Conservation (phyloP, 2,329 filamentous ascomycete species). For the Aspergillus sp. region DNA sequence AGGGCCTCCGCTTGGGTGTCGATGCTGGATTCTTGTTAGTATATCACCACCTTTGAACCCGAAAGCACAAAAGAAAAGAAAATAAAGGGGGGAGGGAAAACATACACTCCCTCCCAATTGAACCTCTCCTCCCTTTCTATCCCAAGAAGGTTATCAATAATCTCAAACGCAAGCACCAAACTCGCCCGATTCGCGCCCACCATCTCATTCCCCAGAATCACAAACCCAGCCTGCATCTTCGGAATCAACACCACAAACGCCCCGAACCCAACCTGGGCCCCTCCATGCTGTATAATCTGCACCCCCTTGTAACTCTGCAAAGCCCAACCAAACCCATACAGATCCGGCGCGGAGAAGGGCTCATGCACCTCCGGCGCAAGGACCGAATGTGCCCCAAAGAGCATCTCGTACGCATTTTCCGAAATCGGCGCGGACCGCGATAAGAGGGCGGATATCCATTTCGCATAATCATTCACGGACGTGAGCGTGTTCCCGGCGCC, state of each 20-base stretch:
- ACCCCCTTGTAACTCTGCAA: slow-evolving; percentile 16
- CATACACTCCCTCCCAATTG: slow-evolving; percentile 6
- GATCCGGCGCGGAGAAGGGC: neutral
- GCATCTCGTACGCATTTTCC: neutral
- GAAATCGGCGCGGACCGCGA: slow-evolving; percentile 40
- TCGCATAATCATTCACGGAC: slow-evolving; percentile 47
- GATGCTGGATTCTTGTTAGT: neutral
- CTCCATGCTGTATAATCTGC: slow-evolving; percentile 18
- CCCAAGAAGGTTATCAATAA: slow-evolving; percentile 17
- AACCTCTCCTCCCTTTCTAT: slow-evolving; percentile 14
- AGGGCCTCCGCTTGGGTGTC: neutral
- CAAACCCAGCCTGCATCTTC: slow-evolving; percentile 14
- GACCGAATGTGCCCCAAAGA: slow-evolving; percentile 1
- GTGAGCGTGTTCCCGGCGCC: slow-evolving; percentile 35
- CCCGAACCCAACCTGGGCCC: slow-evolving; percentile 20
- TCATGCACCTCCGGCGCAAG: neutral
- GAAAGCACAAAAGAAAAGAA: neutral
- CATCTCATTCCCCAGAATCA: slow-evolving; percentile 18
- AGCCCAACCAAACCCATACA: slow-evolving; percentile 11
- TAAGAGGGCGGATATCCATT: slow-evolving; percentile 58
- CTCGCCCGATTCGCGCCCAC: slow-evolving; percentile 6
- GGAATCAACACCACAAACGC: slow-evolving; percentile 18
- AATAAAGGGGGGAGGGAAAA: neutral
- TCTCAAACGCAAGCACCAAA: slow-evolving; percentile 8
- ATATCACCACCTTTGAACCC: neutral